These are phyloP conservation scores for Imleria badia DNA, from an alignment of 768 basidiomycete genomes.

Conservation along the genomic window DNA sequence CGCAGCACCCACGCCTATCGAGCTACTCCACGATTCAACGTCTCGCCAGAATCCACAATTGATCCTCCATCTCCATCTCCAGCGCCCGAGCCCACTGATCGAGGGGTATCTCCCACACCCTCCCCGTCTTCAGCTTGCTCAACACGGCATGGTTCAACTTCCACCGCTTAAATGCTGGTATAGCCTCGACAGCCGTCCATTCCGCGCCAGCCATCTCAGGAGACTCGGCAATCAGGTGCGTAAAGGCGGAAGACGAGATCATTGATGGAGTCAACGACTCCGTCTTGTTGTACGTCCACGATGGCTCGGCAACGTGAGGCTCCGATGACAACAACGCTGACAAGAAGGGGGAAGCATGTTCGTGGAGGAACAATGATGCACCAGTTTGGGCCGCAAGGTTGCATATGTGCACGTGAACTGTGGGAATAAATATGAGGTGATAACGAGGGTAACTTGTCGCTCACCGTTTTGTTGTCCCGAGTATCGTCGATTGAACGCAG, in stretches of 20 bases:
- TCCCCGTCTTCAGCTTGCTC: conserved; percentile 19
- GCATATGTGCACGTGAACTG: conserved; percentile 74
- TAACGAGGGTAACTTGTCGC: not conserved
- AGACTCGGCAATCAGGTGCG: conserved; percentile 63
- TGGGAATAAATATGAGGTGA: not conserved
- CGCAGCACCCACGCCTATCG: no score
- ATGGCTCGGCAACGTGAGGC: conserved; percentile 3
- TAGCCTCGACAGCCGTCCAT: conserved; percentile 46
- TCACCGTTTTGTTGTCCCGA: conserved; percentile 34
- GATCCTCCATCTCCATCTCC: conserved; percentile 38
- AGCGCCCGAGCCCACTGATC: conserved; percentile 29
- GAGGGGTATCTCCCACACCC: conserved; percentile 23
- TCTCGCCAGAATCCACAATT: conserved; percentile 52
- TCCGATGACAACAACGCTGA: conserved; percentile 11
- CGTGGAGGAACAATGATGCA: conserved; percentile 82
- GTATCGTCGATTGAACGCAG: conserved; percentile 55
- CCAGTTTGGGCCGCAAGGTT: conserved; percentile 90
- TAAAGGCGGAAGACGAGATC: conserved; percentile 42
- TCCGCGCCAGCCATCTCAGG: conserved; percentile 21
- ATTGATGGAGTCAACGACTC: conserved; percentile 56
- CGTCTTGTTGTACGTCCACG: conserved; percentile 82
- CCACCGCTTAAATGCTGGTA: conserved; percentile 49
- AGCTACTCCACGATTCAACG: no score
- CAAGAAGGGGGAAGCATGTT: conserved; percentile 52
- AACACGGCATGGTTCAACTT: conserved; percentile 19